Percentiles rank a stretch among this genome's conserved stretches.
These are phyloP conservation scores for Phaffia australis DNA, from an alignment of 768 basidiomycete species.

Conservation along the genomic window DNA sequence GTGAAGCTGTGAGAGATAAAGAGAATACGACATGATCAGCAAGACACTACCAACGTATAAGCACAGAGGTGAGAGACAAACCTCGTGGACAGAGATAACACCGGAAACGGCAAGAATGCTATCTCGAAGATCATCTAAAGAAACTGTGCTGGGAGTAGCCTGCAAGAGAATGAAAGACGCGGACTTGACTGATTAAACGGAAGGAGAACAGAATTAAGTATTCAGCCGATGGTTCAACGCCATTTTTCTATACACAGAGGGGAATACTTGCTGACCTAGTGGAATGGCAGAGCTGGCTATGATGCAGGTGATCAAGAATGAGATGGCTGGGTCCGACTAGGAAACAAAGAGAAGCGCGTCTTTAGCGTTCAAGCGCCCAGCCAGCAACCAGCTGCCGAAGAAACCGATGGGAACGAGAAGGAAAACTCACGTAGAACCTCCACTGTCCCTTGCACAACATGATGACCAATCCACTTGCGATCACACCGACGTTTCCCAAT, in stretches of 20 bases:
- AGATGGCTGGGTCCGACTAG: conserved; percentile 81
- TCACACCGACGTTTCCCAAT: conserved; percentile 94
- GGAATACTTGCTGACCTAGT: conserved; percentile 40
- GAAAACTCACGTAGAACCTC: conserved; percentile 30
- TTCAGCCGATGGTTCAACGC: conserved; percentile 28
- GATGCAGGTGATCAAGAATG: conserved; percentile 84
- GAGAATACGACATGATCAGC: not conserved
- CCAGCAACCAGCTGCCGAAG: too few relatives aligned
- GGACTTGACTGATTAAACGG: conserved; percentile 46
- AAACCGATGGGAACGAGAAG: not conserved
- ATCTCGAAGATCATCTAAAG: conserved; percentile 74
- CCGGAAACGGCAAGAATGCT: conserved; percentile 73
- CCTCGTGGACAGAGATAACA: conserved; percentile 66
- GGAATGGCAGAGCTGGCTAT: conserved; percentile 94
- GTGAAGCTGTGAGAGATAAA: conserved; percentile 54
- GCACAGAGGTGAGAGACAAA: conserved; percentile 3
- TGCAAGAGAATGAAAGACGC: conserved; percentile 91
- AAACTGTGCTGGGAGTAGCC: conserved; percentile 80
- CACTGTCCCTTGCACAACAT: conserved; percentile 47
- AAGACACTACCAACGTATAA: not conserved
- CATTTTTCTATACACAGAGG: conserved; percentile 32
- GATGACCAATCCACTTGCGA: conserved; percentile 85
- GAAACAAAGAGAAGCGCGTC: conserved; percentile 54
- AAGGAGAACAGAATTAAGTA: conserved; percentile 13
- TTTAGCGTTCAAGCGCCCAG: not conserved